These are phyloP conservation scores for Millerozyma acaciae DNA, from an alignment of 805 yeast genomes.

Conservation along the genomic window DNA sequence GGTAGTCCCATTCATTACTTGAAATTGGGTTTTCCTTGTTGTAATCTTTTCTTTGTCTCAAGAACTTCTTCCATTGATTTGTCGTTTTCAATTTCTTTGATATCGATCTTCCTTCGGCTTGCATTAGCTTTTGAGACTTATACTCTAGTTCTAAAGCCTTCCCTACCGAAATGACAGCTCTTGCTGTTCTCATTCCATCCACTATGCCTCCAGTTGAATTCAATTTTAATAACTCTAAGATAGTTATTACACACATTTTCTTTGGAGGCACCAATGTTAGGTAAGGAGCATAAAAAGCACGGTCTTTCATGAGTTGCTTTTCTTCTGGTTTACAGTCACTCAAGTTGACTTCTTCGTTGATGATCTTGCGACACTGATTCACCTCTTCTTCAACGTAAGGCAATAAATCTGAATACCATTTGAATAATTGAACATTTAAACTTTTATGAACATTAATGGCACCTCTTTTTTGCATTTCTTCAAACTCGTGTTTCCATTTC, in stretches of 20 bases:
- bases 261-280: slow-evolving; percentile 69
- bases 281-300: slow-evolving; percentile 72
- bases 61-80: slow-evolving; percentile 44
- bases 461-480: slow-evolving; percentile 59
- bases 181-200: slow-evolving; percentile 81
- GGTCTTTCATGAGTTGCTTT: slow-evolving; percentile 28
- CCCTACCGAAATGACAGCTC: slow-evolving; percentile 79
- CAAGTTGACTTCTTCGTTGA: slow-evolving; percentile 21
- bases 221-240: slow-evolving; percentile 73
- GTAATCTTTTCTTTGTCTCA: slow-evolving; percentile 18
- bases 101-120: slow-evolving; percentile 52
- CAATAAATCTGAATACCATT: slow-evolving; percentile 74
- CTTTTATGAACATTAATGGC: slow-evolving; percentile 51
- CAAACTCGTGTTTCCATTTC: slow-evolving; percentile 84
- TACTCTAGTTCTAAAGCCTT: slow-evolving; percentile 82
- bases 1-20: slow-evolving; percentile 22
- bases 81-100: slow-evolving; percentile 41
- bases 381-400: slow-evolving; percentile 71
- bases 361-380: slow-evolving; percentile 46
- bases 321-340: slow-evolving; percentile 15
- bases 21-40: slow-evolving; percentile 9
- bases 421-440: slow-evolving; percentile 72
- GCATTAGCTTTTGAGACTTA: slow-evolving; percentile 61
- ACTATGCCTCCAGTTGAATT: slow-evolving; percentile 70
- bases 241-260: slow-evolving; percentile 78